Conservation (phyloP, 2,329 filamentous ascomycete genomes). For the Trichoderma pleuroti region DNA sequence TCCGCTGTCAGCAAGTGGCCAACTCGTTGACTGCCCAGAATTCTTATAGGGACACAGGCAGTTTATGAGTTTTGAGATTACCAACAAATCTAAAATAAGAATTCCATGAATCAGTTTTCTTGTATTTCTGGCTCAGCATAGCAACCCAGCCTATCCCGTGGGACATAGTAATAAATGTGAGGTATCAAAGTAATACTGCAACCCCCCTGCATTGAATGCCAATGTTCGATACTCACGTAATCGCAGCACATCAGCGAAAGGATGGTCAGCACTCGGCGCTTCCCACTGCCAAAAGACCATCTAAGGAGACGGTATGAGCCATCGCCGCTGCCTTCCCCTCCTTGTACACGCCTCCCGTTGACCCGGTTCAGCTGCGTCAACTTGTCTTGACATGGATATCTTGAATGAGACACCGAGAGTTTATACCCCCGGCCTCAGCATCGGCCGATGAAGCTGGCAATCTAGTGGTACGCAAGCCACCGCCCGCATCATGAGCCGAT, state of each 20-base stretch:
- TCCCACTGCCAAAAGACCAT: not conserved
- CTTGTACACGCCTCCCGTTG: not conserved
- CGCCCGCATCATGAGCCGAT: too few species aligned
- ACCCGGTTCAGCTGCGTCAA: not conserved
- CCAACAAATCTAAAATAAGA: not conserved
- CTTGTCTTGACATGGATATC: not conserved
- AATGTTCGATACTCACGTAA: not conserved
- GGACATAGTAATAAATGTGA: not conserved
- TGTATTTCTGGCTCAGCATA: not conserved
- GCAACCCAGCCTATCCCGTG: not conserved
- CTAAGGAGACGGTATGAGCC: not conserved
- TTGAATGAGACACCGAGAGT: too few species aligned
- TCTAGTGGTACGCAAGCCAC: not conserved
- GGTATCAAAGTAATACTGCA: not conserved
- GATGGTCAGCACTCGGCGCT: not conserved
- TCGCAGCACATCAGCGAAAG: not conserved
- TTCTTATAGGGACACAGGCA: not conserved
- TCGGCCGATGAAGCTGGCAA: not conserved
- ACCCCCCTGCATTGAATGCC: not conserved
- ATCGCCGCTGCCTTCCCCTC: too few species aligned
- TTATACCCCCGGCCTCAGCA: not conserved
- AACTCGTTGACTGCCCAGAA: not conserved
- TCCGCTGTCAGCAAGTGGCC: not conserved
- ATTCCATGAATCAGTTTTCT: not conserved
- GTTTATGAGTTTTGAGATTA: not conserved